phyloP scores from a whole-genome alignment of 2,329 filamentous ascomycete genomes.

The Diaporthe aspalathi region DNA sequence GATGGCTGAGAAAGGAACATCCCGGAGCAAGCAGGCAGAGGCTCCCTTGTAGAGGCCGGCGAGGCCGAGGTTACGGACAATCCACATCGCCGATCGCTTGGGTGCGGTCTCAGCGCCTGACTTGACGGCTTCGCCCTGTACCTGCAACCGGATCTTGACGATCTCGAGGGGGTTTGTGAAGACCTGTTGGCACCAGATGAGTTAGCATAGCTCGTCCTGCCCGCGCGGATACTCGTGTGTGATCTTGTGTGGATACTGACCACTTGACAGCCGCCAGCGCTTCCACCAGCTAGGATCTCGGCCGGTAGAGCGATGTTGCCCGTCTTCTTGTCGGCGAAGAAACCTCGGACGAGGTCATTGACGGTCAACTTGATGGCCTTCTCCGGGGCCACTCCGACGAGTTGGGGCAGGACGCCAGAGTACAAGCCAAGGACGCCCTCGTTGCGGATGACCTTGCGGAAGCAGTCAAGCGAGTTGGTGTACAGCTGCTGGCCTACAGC shows the following conservation, averaged over 20 bases:
- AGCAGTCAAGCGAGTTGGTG: slow-evolving; percentile 97
- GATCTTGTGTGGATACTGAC: slow-evolving; percentile 66
- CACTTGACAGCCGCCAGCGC: slow-evolving; percentile 94
- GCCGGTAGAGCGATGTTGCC: slow-evolving; percentile 76
- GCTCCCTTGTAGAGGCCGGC: slow-evolving; percentile 97
- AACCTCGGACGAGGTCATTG: slow-evolving; percentile 88
- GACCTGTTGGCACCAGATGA: slow-evolving; percentile 64
- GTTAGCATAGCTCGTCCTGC: background rate
- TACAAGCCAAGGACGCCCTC: slow-evolving; percentile 92
- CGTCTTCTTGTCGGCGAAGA: slow-evolving; percentile 78
- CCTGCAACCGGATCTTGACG: slow-evolving; percentile 97
- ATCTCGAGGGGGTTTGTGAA: slow-evolving; percentile 99
- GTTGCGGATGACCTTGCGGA: slow-evolving; percentile 90
- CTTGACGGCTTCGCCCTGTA: slow-evolving; percentile 96
- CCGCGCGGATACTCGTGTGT: too few species aligned
- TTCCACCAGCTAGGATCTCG: slow-evolving; percentile 89
- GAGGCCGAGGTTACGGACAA: slow-evolving; percentile 93
- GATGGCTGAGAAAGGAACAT: slow-evolving; percentile 97
- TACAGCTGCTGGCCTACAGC: slow-evolving; percentile 89
- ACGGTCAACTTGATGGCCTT: slow-evolving; percentile 99
- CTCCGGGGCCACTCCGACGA: slow-evolving; percentile 97
- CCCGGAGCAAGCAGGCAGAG: slow-evolving; percentile 90
- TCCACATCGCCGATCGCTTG: slow-evolving; percentile 96
- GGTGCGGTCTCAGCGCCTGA: slow-evolving; percentile 78
- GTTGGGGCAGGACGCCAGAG: slow-evolving; percentile 92